These are phyloP conservation scores for Cadophora sp. DNA, from an alignment of 2,329 filamentous ascomycete genomes.

Conservation along the genomic window DNA sequence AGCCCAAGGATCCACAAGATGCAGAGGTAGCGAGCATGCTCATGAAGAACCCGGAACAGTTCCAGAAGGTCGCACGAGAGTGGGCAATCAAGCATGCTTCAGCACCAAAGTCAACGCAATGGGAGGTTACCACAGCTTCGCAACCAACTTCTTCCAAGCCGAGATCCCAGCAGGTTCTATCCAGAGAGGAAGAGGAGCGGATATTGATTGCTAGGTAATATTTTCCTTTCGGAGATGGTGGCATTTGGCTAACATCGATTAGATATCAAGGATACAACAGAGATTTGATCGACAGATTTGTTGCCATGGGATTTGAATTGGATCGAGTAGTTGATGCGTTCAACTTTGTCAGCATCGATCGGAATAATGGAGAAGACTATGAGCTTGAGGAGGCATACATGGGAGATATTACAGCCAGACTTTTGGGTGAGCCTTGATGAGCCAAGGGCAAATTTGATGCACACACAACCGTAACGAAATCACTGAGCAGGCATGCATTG, in stretches of 20 bases:
- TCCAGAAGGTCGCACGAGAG: slow-evolving; percentile 82
- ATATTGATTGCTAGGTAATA: slow-evolving; percentile 38
- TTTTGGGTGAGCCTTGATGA: slow-evolving; percentile 74
- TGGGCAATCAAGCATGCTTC: slow-evolving; percentile 88
- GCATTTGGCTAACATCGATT: slow-evolving; percentile 31
- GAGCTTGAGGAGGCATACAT: slow-evolving; percentile 89
- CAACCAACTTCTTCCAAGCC: slow-evolving; percentile 38
- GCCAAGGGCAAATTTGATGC: background rate
- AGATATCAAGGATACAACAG: slow-evolving; percentile 91
- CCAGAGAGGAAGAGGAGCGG: slow-evolving; percentile 40
- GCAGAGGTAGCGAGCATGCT: slow-evolving; percentile 94
- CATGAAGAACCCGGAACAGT: slow-evolving; percentile 77
- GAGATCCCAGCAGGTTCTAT: slow-evolving; percentile 35
- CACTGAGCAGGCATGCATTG: slow-evolving; percentile 12
- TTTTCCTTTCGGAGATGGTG: slow-evolving; percentile 1
- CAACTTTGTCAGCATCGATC: slow-evolving; percentile 64
- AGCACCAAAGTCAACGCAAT: slow-evolving; percentile 66
- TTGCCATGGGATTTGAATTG: slow-evolving; percentile 89
- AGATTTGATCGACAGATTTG: slow-evolving; percentile 81
- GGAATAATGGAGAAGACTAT: slow-evolving; percentile 29
- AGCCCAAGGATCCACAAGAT: slow-evolving; percentile 96
- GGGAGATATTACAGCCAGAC: slow-evolving; percentile 84
- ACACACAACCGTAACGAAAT: slow-evolving; percentile 8
- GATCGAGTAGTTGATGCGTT: slow-evolving; percentile 88
- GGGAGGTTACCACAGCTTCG: slow-evolving; percentile 49